These are phyloP conservation scores for Coriolopsis trogii DNA, from an alignment of 1,284 basidiomycete species.

Conservation along the genomic window DNA sequence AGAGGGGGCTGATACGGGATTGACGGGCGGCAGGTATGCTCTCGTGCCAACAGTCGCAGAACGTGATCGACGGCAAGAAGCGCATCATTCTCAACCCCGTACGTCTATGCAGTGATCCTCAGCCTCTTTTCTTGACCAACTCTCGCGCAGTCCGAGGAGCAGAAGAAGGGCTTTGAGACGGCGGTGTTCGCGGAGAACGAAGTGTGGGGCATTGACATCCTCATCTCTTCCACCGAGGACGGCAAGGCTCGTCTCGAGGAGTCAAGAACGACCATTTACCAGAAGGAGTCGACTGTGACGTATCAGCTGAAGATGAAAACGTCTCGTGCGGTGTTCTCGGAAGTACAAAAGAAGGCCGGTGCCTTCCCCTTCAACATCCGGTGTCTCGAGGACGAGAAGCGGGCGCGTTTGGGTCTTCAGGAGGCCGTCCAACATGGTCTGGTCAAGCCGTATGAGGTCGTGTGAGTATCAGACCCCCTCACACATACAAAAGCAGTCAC, in stretches of 20 bases:
- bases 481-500: neutral
- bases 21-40: conserved; percentile 68
- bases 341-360: conserved; percentile 97
- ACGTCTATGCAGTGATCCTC: conserved; percentile 12
- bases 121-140: neutral
- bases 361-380: conserved; percentile 98
- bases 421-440: conserved; percentile 95
- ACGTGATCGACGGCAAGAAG: conserved; percentile 97
- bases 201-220: conserved; percentile 94
- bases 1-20: neutral
- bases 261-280: conserved; percentile 91
- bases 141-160: conserved; percentile 54
- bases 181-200: conserved; percentile 91
- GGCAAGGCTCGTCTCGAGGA: conserved; percentile 91
- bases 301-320: conserved; percentile 99
- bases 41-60: conserved; percentile 89
- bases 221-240: conserved; percentile 87
- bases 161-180: conserved; percentile 85
- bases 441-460: conserved; percentile 88
- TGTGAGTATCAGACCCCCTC: conserved; percentile 51
- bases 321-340: conserved; percentile 91
- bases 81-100: conserved; percentile 88
- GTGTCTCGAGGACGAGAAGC: conserved; percentile 92
- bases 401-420: conserved; percentile 92
- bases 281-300: conserved; percentile 84